Evolutionary conservation across 1,139 yeast species (phyloP), one percentile per base, ranked within the genome.

Genomic region (Keqinozyma sinolaborantium): DNA sequence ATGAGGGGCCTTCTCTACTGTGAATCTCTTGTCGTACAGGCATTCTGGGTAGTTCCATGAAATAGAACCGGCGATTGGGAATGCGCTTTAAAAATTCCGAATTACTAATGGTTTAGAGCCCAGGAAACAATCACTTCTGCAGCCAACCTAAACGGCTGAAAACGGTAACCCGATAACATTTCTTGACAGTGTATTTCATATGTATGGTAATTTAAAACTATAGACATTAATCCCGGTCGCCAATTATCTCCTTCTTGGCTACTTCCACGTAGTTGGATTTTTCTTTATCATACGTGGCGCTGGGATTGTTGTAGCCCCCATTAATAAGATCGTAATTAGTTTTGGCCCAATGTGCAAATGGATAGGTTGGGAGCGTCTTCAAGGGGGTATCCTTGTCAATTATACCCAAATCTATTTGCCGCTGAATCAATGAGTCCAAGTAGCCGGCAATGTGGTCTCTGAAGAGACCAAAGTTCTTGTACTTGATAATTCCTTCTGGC

Each of bases 401-500:
- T 9, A 81, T 45, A 0, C 84, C 84, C 39, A 61, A 39, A 14
- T 77, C 76, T 9, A 70, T 47, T 51, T 82, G 90, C 25, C 83
- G 64, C 38, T 73, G 54, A 26, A 80, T 71, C 35, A 81, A 58
- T 2, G 52, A 53, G 45, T 79, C 83, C 44, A 82, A 62, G 48
- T 79, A 80, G 2, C 73, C 76, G 5, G 66, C 48, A 33, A 81
- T 64, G 43, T 79, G 83, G 45, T 77, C 81, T 48, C 83, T 65
- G 43, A 77, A 68, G 23, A 65, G 47, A 30, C 63, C 74, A 44
- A 80, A 80, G 39, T 70, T 70, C 50, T 82, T 82, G 56, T 81
- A 82, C 50, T 77, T 73, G 47, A 77, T 56, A 37, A 82, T 81
- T 32, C 70, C 72, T 40, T 74, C 78, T 4, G 87, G 87, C 0